Evolutionary conservation across 1,284 basidiomycete genomes (phyloP), one percentile per base, ranked within the genome.

Genomic region (Taiwanofungus camphoratus): DNA sequence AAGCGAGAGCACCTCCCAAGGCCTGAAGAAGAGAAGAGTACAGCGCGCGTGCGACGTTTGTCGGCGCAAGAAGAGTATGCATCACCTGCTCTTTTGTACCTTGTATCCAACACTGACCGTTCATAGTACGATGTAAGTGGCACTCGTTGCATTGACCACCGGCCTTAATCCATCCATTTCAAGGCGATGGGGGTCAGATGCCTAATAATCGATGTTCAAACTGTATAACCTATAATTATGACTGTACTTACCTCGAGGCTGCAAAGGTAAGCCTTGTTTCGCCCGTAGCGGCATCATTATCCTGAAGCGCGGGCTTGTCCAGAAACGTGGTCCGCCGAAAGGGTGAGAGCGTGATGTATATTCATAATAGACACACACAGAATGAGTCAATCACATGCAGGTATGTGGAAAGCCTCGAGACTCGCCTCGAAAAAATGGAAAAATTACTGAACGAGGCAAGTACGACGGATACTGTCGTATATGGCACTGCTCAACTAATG

Each of bases 281-380:
- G 21, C 36, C n/a, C n/a, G n/a, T n/a, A n/a, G n/a, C n/a, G n/a
- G n/a, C n/a, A n/a, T n/a, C n/a, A n/a, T n/a, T n/a, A n/a, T n/a
- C n/a, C n/a, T n/a, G n/a, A n/a, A n/a, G n/a, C n/a, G n/a, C n/a
- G n/a, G n/a, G n/a, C n/a, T 29, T 23, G 26, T 30, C 32, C 22
- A 90, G 77, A 86, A 89, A 69, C 79, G 89, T 29, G 87, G 88
- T 2, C 86, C 88, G 21, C 85, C 89, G 1, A 89, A 92, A 67
- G 88, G 87, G 76, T 92, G 57, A 47, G 76, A 65, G 16, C 21
- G 9, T 9, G 29, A 13, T 21, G 7, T 31, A 18, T 19, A 22
- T 35, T 21, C 35, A 38, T 22, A 4, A n/a, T 18, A 19, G 39
- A 22, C 16, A 15, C 23, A 11, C 26, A 6, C 22, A 18, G 18